Percentiles rank a stretch among this genome's conserved stretches.
Evolutionary conservation across 306 rosid genomes (phyloP).

Genomic region (Vigna radiata): DNA sequence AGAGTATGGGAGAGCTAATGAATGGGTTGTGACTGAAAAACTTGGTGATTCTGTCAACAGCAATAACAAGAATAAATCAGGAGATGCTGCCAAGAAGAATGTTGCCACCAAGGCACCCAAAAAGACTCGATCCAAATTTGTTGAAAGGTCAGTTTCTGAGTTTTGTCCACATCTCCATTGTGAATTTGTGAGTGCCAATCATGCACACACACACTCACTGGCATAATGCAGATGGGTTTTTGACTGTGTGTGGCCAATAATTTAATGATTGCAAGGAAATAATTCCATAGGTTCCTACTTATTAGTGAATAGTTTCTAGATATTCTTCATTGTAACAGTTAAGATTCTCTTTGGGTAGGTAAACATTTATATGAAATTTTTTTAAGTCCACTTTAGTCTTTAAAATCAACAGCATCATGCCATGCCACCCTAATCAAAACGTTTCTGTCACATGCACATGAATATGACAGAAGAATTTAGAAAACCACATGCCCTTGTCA

Average conservation of each 20-base stretch:
- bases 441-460: conserved; percentile 47
- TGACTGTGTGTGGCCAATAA: conserved; percentile 35
- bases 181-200: conserved; percentile 24
- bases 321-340: conserved; percentile 34
- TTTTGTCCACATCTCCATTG: conserved; percentile 16
- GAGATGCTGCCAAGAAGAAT: conserved; percentile 77
- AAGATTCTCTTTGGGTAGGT: conserved; percentile 49
- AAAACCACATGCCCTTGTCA: conserved; percentile 38
- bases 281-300: conserved; percentile 26
- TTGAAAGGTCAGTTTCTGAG: conserved; percentile 63
- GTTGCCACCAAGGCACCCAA: conserved; percentile 61
- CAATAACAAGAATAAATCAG: conserved; percentile 76
- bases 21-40: conserved; percentile 99
- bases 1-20: conserved; percentile 87
- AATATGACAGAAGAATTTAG: conserved; percentile 36
- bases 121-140: conserved; percentile 66
- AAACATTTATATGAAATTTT: conserved; percentile 31
- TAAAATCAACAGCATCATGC: conserved; percentile 11
- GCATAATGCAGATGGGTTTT: conserved; percentile 28
- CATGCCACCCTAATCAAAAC: conserved; percentile 25
- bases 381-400: conserved; percentile 25
- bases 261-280: conserved; percentile 47
- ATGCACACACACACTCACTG: conserved; percentile 12
- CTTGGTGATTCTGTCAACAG: conserved; percentile 82
- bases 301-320: conserved; percentile 24